Evolutionary conservation across 208 protist genomes (phyloP), one percentile per base, ranked within the genome.

Genomic region (Sergeia podlipaevii): DNA sequence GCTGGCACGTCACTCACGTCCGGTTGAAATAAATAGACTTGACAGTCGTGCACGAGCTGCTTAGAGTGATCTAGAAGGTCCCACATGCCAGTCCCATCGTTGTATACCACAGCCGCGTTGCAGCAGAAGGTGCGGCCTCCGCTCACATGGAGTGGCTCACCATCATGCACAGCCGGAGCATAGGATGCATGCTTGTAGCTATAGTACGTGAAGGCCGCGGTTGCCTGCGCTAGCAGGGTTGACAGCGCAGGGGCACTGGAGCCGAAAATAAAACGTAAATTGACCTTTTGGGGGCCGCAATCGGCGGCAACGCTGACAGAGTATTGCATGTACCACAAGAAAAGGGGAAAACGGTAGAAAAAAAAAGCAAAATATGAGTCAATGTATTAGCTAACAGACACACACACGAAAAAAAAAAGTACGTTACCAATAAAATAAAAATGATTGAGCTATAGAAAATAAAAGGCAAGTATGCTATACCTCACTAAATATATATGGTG

Each of bases 1-100:
- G 61, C 76, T 0, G 65, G 71, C 0, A 70, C 17, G 29, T 87
- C 79, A 4, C 58, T 10, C 2, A 61, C 45, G 37, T 70, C 59
- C 8, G 71, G 62, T 44, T 84, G 82, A 34, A 93, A 88, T 1
- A 87, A 29, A 50, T 93, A 93, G 37, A 91, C 49, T 42, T 93
- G 86, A 29, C 69, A 72, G 59, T 71, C 73, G 47, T 69, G 67
- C 15, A 71, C 41, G 5, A 89, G 47, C 60, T 87, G 77, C 18
- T 58, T 60, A 0, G 63, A 49, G 38, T 53, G 52, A 47, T 85
- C 71, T 7, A 92, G 57, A 6, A 65, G 41, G 8, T 80, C 66
- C 85, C 85, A 92, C n/a, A 49, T 62, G 39, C 60, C 58, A 6
- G 32, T 26, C 1, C 44, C 63, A 55, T 81, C 72, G 49, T 81